Percentiles rank a stretch among this genome's conserved stretches.
phyloP scores from a whole-genome alignment of 257 asterid species.

The Salvia hispanica region DNA sequence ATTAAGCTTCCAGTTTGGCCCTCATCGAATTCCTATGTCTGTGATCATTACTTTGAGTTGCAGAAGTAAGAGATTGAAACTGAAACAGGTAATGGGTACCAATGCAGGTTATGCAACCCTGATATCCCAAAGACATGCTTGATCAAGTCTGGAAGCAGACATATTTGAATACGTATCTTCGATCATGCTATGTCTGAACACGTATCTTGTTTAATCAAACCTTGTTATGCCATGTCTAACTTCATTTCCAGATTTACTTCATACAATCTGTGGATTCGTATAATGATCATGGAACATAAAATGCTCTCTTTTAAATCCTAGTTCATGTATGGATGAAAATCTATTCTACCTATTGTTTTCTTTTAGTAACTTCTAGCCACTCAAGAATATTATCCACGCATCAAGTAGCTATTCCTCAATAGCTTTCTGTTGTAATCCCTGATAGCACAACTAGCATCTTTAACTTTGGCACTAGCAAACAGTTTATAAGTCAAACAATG shows the following conservation, averaged over 20 bases:
- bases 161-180: no score
- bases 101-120: background rate
- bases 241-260: slow-evolving; percentile 10
- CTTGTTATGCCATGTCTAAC: background rate
- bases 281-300: background rate
- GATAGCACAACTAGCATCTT: slow-evolving; percentile 16
- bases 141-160: background rate
- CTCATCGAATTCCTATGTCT: background rate
- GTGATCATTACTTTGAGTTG: slow-evolving; percentile 6
- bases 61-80: background rate
- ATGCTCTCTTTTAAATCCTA: background rate
- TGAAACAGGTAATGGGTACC: background rate
- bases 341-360: background rate
- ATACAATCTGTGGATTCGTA: background rate
- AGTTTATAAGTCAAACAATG: background rate
- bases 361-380: background rate
- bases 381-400: background rate
- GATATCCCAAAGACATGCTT: background rate
- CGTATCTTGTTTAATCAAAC: background rate
- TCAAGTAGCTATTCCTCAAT: background rate
- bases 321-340: background rate
- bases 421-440: background rate
- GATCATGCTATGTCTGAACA: no score
- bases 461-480: background rate
- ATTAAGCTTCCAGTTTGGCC: background rate